Conservation (phyloP, 2,329 filamentous ascomycete genomes). For the Fusarium sp. region DNA sequence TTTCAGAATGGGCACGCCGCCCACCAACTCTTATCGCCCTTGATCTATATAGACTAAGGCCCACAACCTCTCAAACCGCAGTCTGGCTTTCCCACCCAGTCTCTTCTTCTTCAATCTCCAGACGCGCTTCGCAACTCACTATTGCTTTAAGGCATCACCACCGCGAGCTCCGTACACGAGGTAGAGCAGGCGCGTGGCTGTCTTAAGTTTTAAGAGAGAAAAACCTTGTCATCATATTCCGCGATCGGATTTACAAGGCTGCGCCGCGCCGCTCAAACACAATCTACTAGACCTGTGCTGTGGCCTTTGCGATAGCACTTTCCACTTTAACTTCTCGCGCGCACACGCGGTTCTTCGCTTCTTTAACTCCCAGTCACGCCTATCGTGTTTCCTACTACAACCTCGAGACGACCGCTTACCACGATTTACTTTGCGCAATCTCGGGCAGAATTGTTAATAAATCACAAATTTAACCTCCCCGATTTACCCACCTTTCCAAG, state of each 20-base stretch:
- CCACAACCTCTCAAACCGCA: slow-evolving; percentile 5
- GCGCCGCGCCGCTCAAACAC: slow-evolving; percentile 26
- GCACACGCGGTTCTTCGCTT: not conserved
- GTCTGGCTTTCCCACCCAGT: slow-evolving; percentile 7
- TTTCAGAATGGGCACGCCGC: slow-evolving; percentile 35
- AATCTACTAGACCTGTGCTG: slow-evolving; percentile 4
- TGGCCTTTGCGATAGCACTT: slow-evolving; percentile 20
- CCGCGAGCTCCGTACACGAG: slow-evolving; percentile 28
- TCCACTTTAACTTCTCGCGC: slow-evolving; percentile 5
- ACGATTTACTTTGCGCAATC: slow-evolving; percentile 21
- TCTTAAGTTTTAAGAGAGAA: not conserved
- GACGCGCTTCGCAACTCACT: slow-evolving; percentile 27
- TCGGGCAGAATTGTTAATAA: slow-evolving; percentile 20
- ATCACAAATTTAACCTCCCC: not conserved
- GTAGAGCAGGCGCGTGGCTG: slow-evolving; percentile 18
- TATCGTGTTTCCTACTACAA: not conserved
- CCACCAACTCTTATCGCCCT: slow-evolving; percentile 19
- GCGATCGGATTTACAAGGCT: slow-evolving; percentile 20
- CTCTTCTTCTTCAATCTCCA: slow-evolving; percentile 14
- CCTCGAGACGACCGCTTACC: slow-evolving; percentile 19
- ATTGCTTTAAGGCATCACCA: slow-evolving; percentile 28
- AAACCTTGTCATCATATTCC: not conserved
- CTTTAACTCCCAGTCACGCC: not conserved
- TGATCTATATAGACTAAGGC: slow-evolving; percentile 32
- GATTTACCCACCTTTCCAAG: not conserved